Evolutionary conservation across 495 filamentous ascomycete genomes (phyloP).

Genomic region (Penicillium pulvis): DNA sequence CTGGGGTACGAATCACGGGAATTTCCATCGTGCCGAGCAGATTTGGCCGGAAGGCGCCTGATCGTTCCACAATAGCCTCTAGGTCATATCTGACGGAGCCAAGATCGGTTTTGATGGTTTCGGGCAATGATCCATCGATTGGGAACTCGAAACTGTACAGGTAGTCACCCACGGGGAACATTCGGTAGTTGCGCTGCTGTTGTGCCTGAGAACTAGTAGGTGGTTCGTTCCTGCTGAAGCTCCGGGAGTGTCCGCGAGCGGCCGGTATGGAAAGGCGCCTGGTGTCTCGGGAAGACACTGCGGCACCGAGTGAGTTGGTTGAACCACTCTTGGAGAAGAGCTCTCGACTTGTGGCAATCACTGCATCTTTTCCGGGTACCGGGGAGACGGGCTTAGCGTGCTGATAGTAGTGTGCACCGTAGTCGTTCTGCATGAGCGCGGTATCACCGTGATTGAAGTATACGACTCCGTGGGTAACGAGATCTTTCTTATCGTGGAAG

Average conservation of each 20-base stretch:
- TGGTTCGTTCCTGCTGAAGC: conserved; percentile 80
- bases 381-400: conserved; percentile 43
- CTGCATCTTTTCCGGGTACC: conserved; percentile 51
- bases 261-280: conserved; percentile 77
- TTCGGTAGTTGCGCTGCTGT: conserved; percentile 84
- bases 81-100: conserved; percentile 88
- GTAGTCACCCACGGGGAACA: conserved; percentile 89
- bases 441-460: conserved; percentile 55
- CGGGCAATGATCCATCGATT: conserved; percentile 87
- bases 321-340: conserved; percentile 43
- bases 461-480: conserved; percentile 48
- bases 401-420: conserved; percentile 49
- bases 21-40: conserved; percentile 84
- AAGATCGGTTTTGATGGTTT: conserved; percentile 88
- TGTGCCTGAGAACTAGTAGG: conserved; percentile 58
- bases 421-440: conserved; percentile 68
- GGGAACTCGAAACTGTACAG: conserved; percentile 94
- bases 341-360: conserved; percentile 43
- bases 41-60: conserved; percentile 91
- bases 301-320: conserved; percentile 37
- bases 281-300: conserved; percentile 48
- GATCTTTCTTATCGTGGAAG: conserved; percentile 73
- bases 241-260: conserved; percentile 73
- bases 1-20: conserved; percentile 80
- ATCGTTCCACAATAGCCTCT: conserved; percentile 83